These are phyloP conservation scores for Pelargonium cotyledonis DNA, from an alignment of 441 rosid genomes.

Conservation along the genomic window DNA sequence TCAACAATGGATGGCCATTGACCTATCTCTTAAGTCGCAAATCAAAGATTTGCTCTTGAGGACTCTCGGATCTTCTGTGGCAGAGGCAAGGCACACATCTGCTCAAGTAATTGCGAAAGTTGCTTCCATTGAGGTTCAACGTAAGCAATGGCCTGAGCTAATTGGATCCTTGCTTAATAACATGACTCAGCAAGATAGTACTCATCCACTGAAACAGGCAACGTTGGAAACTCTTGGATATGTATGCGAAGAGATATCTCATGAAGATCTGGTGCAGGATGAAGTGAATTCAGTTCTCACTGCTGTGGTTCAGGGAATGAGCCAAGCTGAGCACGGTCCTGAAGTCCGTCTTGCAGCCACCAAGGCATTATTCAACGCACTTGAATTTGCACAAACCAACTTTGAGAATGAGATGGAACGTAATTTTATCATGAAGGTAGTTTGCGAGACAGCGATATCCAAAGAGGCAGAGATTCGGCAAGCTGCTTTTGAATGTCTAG, in stretches of 20 bases:
- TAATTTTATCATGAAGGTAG: conserved; percentile 51
- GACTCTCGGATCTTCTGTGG: conserved; percentile 39
- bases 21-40: conserved; percentile 29
- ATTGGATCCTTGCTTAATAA: conserved; percentile 35
- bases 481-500: conserved; percentile 54
- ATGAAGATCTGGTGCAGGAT: conserved; percentile 45
- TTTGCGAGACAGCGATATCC: conserved; percentile 44
- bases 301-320: conserved; percentile 56
- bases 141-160: conserved; percentile 51
- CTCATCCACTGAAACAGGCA: conserved; percentile 45
- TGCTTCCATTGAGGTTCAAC: conserved; percentile 46
- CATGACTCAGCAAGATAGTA: conserved; percentile 42
- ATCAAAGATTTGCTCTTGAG: conserved; percentile 33
- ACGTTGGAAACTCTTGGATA: conserved; percentile 53
- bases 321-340: conserved; percentile 34
- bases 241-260: conserved; percentile 53
- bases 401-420: conserved; percentile 52
- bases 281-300: conserved; percentile 53
- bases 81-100: conserved; percentile 41
- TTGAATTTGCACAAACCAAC: conserved; percentile 51
- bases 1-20: conserved; percentile 46
- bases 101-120: conserved; percentile 49
- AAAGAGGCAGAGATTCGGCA: conserved; percentile 40
- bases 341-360: conserved; percentile 55
- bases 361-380: conserved; percentile 41